These are phyloP conservation scores for Syzygium aqueum DNA, from an alignment of 345 rosid genomes.

Conservation along the genomic window DNA sequence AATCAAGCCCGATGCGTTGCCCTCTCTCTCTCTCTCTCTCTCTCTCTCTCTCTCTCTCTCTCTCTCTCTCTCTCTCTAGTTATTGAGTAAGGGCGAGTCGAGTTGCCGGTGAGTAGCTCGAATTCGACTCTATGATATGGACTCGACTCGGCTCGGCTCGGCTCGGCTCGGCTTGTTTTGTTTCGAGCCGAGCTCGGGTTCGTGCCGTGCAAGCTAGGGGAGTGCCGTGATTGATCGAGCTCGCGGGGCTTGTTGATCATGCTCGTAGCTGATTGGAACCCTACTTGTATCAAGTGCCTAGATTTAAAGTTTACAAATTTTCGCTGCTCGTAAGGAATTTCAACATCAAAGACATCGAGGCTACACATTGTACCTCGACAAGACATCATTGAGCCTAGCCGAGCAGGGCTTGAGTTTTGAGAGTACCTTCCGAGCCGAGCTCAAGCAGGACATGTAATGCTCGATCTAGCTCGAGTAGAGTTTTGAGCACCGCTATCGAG, in stretches of 20 bases:
- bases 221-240: neutral
- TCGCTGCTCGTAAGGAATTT: neutral
- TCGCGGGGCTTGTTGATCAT: neutral
- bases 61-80: neutral
- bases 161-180: neutral
- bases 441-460: neutral
- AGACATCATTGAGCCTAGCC: accelerated
- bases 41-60: neutral
- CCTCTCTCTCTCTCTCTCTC: neutral
- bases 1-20: neutral
- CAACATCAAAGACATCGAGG: accelerated
- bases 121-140: too few species aligned
- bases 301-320: neutral
- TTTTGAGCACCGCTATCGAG: neutral
- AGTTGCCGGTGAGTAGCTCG: too few species aligned
- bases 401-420: neutral
- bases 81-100: neutral
- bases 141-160: neutral
- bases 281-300: neutral
- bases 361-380: neutral
- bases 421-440: neutral
- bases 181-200: neutral
- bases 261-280: accelerated
- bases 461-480: neutral
- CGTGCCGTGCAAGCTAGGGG: accelerated